Conservation (phyloP, 1,139 yeast species). For the Pichia sp. region DNA sequence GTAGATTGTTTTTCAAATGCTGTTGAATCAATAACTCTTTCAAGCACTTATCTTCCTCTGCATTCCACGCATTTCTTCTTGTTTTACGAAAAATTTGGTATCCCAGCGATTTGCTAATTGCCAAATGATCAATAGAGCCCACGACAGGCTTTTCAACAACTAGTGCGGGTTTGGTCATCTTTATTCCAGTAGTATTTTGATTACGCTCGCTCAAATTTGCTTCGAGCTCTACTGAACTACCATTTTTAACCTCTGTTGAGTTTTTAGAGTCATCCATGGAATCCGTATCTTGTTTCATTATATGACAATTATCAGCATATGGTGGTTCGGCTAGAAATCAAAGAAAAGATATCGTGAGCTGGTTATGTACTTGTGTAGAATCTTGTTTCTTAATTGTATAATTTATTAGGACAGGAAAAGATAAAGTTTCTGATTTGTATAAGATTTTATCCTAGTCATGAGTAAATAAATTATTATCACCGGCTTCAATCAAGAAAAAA, state of each 20-base stretch:
- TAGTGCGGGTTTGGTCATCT: conserved; percentile 1
- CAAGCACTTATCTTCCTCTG: conserved; percentile 56
- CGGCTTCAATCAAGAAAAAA: background rate
- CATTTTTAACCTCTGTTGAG: background rate
- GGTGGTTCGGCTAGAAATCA: background rate
- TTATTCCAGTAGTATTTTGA: background rate
- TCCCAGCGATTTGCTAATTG: conserved; percentile 70
- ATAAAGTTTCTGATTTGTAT: background rate
- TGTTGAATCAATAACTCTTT: conserved; percentile 36
- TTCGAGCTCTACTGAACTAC: background rate
- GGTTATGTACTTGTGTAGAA: no score
- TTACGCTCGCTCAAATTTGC: background rate
- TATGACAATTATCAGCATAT: background rate
- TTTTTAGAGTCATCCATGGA: background rate
- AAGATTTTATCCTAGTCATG: background rate
- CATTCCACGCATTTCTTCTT: conserved; percentile 64
- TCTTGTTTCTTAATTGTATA: no score
- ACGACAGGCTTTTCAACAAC: conserved; percentile 28
- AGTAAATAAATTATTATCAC: background rate
- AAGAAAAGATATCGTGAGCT: background rate
- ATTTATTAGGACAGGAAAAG: background rate
- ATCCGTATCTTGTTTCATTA: background rate
- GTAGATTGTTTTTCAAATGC: conserved; percentile 17
- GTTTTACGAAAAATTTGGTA: conserved; percentile 65
- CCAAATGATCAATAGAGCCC: conserved; percentile 55